Evolutionary conservation across 1,284 basidiomycete species (phyloP).

Genomic region (Microbotryum scabiosae): DNA sequence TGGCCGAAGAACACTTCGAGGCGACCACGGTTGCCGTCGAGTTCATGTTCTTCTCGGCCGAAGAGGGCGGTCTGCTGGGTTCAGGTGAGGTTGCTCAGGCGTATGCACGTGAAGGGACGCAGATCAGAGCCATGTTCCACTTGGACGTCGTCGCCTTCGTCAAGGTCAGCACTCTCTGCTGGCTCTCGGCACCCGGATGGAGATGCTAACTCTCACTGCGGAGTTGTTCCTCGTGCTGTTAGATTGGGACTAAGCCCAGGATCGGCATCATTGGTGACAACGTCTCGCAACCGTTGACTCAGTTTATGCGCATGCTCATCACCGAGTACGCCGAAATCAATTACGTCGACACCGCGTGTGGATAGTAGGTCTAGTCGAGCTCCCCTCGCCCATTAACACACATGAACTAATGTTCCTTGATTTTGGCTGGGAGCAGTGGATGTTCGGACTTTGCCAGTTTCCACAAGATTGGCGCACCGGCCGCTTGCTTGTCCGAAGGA

Average conservation of each 20-base stretch:
- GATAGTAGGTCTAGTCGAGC: background rate
- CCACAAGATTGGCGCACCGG: constrained; percentile 38
- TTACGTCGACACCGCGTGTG: constrained; percentile 1
- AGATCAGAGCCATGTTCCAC: constrained; percentile 60
- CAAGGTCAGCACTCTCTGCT: constrained; percentile 46
- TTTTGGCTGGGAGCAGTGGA: constrained; percentile 53
- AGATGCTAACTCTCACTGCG: too few species aligned
- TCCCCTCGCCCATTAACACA: background rate
- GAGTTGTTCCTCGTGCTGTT: too few species aligned
- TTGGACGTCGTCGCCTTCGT: constrained; percentile 75
- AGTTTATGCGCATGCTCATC: constrained; percentile 63
- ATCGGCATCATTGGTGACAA: constrained; percentile 87
- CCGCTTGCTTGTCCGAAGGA: constrained; percentile 37
- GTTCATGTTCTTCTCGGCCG: constrained; percentile 59
- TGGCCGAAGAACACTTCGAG: constrained; percentile 64
- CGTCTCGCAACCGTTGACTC: constrained; percentile 60
- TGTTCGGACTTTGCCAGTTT: constrained; percentile 60
- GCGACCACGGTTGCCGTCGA: constrained; percentile 68
- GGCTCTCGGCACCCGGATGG: too few species aligned
- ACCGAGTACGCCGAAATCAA: constrained; percentile 52
- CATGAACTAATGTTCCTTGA: background rate
- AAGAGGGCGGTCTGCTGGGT: constrained; percentile 64
- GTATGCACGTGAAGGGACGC: constrained; percentile 46
- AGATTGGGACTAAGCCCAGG: constrained; percentile 62
- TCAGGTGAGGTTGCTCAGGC: constrained; percentile 77